phyloP scores from a whole-genome alignment of 2,329 filamentous ascomycete genomes.

The Pseudopyricularia javanii region DNA sequence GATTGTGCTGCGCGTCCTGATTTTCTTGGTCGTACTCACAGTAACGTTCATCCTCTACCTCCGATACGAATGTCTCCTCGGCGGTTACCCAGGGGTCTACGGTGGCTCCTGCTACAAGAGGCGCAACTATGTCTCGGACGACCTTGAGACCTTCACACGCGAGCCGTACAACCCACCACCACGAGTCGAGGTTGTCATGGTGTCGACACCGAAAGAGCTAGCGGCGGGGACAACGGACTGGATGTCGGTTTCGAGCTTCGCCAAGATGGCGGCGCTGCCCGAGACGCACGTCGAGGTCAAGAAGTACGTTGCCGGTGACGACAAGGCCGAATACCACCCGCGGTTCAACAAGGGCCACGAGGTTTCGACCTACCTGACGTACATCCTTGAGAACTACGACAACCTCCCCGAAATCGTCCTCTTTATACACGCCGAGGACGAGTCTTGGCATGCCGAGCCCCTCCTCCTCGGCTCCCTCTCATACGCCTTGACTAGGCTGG shows the following conservation, averaged over 20 bases:
- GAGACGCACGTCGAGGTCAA: slow-evolving; percentile 17
- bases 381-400: slow-evolving; percentile 50
- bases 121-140: neutral
- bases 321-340: slow-evolving; percentile 29
- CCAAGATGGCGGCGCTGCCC: neutral
- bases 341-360: slow-evolving; percentile 49
- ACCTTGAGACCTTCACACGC: neutral
- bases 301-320: slow-evolving; percentile 38
- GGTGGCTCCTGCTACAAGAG: slow-evolving; percentile 2
- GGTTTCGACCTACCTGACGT: slow-evolving; percentile 48
- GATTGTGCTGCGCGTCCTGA: neutral
- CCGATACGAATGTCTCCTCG: neutral
- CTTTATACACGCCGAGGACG: slow-evolving; percentile 48
- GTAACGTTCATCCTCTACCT: neutral
- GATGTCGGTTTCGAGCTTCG: neutral
- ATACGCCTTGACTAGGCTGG: slow-evolving; percentile 18
- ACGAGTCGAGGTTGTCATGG: slow-evolving; percentile 1
- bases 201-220: neutral
- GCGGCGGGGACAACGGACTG: neutral
- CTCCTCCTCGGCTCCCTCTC: slow-evolving; percentile 18
- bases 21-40: neutral
- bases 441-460: slow-evolving; percentile 21
- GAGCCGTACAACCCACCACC: neutral
- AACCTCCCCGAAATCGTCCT: slow-evolving; percentile 43
- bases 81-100: slow-evolving; percentile 2